Evolutionary conservation across 176 grass and related monocot genomes (phyloP).

Genomic region (Eragrostis curvula): DNA sequence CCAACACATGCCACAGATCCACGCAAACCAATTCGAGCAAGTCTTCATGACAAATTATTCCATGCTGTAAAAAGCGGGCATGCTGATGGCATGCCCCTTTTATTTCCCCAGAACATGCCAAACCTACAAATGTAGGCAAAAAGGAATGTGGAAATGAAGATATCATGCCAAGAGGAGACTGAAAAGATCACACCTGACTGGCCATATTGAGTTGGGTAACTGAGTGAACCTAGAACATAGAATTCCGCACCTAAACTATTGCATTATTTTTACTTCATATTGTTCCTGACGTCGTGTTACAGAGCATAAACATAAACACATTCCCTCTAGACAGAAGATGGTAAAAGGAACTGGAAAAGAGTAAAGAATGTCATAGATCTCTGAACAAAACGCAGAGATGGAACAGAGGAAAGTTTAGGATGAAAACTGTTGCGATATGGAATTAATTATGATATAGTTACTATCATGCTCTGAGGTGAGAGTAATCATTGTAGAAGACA

Average conservation of each 20-base stretch:
- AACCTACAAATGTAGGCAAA: not conserved
- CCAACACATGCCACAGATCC: not conserved
- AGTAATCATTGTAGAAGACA: conserved; percentile 43
- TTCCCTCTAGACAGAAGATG: not conserved
- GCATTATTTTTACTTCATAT: not conserved
- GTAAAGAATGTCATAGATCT: not conserved
- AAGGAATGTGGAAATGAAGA: not conserved
- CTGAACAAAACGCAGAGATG: conserved; percentile 26
- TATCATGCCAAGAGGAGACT: not conserved
- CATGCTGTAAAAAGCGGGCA: conserved; percentile 12
- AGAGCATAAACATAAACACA: not conserved
- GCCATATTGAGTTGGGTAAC: not conserved
- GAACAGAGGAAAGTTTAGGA: not conserved
- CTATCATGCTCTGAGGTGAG: conserved; percentile 34
- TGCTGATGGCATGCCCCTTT: conserved; percentile 13
- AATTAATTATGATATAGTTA: conserved; percentile 27
- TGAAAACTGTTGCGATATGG: conserved; percentile 18
- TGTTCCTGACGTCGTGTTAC: not conserved
- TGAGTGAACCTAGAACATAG: not conserved
- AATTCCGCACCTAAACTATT: conserved; percentile 1
- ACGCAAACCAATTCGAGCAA: not conserved
- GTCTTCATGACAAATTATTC: not conserved
- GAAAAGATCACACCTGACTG: not conserved
- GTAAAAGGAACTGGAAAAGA: not conserved
- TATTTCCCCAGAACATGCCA: not conserved